Conservation (phyloP, 441 rosid genomes). For the Gossypium gossypioides region DNA sequence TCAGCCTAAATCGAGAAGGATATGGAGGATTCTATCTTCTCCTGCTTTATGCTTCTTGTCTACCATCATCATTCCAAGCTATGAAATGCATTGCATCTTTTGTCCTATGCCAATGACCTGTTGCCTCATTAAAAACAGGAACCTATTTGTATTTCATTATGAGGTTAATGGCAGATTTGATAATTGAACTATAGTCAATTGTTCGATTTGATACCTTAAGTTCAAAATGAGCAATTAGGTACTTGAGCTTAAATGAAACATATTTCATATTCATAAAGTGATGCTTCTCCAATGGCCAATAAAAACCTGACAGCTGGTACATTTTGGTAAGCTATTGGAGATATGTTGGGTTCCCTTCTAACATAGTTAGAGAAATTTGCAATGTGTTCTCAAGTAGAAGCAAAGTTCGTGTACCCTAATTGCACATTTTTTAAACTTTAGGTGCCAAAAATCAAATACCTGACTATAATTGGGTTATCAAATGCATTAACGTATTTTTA, state of each 20-base stretch:
- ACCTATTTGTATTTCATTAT: background rate
- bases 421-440: background rate
- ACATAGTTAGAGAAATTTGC: background rate
- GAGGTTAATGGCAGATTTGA: background rate
- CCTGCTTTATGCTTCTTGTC: background rate
- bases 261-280: background rate
- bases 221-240: background rate
- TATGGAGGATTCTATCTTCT: constrained; percentile 1
- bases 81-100: background rate
- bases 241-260: background rate
- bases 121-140: background rate
- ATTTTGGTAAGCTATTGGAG: background rate
- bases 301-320: background rate
- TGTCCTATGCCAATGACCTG: background rate
- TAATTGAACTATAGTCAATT: background rate
- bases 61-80: background rate
- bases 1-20: constrained; percentile 1
- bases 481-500: background rate
- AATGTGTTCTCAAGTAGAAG: background rate
- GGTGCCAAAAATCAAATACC: background rate
- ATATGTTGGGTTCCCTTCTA: background rate
- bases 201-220: background rate
- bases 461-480: background rate
- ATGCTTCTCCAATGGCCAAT: background rate
- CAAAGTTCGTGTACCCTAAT: background rate